phyloP scores from a whole-genome alignment of 1,284 basidiomycete genomes.

The Gomphus sp. region DNA sequence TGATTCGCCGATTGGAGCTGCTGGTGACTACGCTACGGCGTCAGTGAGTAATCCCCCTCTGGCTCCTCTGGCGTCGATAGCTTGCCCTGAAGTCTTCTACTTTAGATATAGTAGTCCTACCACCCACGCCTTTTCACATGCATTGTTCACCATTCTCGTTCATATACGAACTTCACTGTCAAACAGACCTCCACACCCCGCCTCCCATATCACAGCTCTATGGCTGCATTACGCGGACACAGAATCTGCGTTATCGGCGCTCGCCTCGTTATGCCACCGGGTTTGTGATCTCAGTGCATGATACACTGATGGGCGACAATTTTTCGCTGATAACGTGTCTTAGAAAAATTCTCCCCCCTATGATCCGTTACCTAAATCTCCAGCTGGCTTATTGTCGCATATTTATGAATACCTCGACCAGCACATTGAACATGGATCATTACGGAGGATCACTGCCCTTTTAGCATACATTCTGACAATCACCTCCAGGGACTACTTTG shows the following conservation, averaged over 20 bases:
- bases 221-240: constrained; percentile 45
- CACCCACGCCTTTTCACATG: constrained; percentile 55
- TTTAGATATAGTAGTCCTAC: constrained; percentile 36
- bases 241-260: constrained; percentile 39
- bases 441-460: constrained; percentile 34
- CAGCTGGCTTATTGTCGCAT: constrained; percentile 43
- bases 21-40: constrained; percentile 32
- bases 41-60: constrained; percentile 27
- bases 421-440: constrained; percentile 44
- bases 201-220: constrained; percentile 29
- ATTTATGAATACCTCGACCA: constrained; percentile 41
- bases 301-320: not conserved
- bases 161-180: constrained; percentile 39
- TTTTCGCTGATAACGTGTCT: not conserved
- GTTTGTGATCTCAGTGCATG: constrained; percentile 28
- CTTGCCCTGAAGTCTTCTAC: constrained; percentile 14
- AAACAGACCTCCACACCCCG: constrained; percentile 24
- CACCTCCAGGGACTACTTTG: constrained; percentile 52
- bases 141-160: constrained; percentile 44
- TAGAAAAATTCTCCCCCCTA: not conserved
- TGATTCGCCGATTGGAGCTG: constrained; percentile 54
- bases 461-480: constrained; percentile 56
- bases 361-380: constrained; percentile 18
- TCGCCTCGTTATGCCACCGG: constrained; percentile 45
- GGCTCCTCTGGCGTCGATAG: not conserved